These are phyloP conservation scores for Leccinum arenicola DNA, from an alignment of 768 basidiomycete genomes.

Conservation along the genomic window DNA sequence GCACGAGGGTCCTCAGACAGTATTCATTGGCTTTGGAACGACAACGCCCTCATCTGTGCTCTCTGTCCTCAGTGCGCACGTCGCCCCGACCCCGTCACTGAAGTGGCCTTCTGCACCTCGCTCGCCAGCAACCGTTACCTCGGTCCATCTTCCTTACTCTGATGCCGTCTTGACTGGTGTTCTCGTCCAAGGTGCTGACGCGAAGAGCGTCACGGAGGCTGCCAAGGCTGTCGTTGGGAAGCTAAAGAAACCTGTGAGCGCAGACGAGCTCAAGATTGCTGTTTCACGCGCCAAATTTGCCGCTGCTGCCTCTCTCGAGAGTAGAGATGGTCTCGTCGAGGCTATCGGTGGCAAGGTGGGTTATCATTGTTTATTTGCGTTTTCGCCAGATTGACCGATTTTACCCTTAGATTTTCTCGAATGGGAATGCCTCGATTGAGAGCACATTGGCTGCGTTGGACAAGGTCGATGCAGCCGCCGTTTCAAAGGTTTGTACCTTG, in stretches of 20 bases:
- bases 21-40: constrained; percentile 89
- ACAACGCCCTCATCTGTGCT: constrained; percentile 66
- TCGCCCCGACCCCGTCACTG: constrained; percentile 75
- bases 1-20: constrained; percentile 62
- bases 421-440: constrained; percentile 53
- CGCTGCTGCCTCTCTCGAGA: constrained; percentile 68
- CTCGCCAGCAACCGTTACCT: constrained; percentile 59
- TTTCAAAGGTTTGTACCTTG: constrained; percentile 58
- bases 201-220: constrained; percentile 62
- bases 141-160: constrained; percentile 84
- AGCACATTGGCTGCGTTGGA: constrained; percentile 67
- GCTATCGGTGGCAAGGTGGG: constrained; percentile 64
- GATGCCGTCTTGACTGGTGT: constrained; percentile 89
- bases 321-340: constrained; percentile 61
- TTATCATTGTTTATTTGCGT: constrained; percentile 11
- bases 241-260: constrained; percentile 54
- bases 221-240: constrained; percentile 66
- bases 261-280: constrained; percentile 76
- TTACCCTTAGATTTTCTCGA: constrained; percentile 56
- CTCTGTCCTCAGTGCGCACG: constrained; percentile 73
- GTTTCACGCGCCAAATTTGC: constrained; percentile 87
- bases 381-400: constrained; percentile 5
- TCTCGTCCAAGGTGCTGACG: constrained; percentile 66
- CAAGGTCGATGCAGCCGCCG: constrained; percentile 57
- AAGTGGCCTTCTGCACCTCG: constrained; percentile 79